Percentiles rank a stretch among this genome's conserved stretches.
These are phyloP conservation scores for Colletotrichum noveboracense DNA, from an alignment of 2,329 filamentous ascomycete species.

Conservation along the genomic window DNA sequence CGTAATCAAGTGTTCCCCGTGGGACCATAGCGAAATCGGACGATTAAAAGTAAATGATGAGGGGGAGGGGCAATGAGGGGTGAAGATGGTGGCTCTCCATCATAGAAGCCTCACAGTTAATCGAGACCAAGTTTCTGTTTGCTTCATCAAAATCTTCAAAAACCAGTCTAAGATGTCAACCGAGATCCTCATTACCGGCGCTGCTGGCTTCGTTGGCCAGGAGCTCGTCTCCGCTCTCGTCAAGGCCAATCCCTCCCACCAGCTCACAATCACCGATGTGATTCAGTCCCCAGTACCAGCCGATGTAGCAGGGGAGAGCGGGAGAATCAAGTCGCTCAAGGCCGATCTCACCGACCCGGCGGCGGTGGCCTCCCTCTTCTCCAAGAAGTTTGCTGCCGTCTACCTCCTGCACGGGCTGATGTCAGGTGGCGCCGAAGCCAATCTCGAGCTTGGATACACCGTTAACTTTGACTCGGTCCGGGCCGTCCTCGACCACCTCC, in stretches of 20 bases:
- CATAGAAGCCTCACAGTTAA: neutral
- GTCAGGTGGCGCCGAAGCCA: constrained; percentile 65
- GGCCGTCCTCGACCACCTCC: constrained; percentile 56
- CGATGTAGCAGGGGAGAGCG: constrained; percentile 30
- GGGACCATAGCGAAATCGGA: constrained; percentile 2
- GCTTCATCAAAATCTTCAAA: neutral
- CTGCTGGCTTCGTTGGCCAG: constrained; percentile 69
- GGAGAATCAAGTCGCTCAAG: constrained; percentile 27
- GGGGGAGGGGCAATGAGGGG: neutral
- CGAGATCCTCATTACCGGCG: constrained; percentile 67
- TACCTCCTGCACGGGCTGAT: constrained; percentile 71
- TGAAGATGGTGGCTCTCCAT: neutral
- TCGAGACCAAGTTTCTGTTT: neutral
- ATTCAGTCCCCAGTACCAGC: constrained; percentile 55
- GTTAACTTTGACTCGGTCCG: constrained; percentile 66
- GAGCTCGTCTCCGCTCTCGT: constrained; percentile 62
- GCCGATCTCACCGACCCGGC: constrained; percentile 38
- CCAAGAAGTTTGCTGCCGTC: constrained; percentile 44
- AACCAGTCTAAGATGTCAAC: neutral
- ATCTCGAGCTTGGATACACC: constrained; percentile 57
- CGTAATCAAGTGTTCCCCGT: neutral
- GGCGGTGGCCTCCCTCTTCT: constrained; percentile 34
- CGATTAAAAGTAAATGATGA: neutral
- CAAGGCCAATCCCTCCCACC: constrained; percentile 36
- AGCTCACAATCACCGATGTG: constrained; percentile 63